These are phyloP conservation scores for Penicillium sp. DNA, from an alignment of 2,329 filamentous ascomycete genomes.

Conservation along the genomic window DNA sequence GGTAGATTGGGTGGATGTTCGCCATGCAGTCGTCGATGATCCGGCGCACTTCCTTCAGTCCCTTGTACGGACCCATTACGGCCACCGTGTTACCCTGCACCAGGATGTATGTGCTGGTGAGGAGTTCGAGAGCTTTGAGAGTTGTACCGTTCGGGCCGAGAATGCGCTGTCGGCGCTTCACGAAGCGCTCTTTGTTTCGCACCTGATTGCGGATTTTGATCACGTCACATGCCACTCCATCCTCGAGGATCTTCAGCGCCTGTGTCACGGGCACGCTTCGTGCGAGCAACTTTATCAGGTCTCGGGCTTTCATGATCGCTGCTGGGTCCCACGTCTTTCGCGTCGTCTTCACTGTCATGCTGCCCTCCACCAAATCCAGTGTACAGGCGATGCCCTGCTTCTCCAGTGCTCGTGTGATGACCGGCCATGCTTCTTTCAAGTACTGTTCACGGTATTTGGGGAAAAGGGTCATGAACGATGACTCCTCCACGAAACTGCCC, in stretches of 20 bases:
- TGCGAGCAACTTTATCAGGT: slow-evolving; percentile 88
- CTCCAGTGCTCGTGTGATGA: slow-evolving; percentile 81
- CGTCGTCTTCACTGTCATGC: slow-evolving; percentile 95
- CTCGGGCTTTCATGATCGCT: slow-evolving; percentile 86
- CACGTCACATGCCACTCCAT: slow-evolving; percentile 86
- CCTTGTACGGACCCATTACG: slow-evolving; percentile 88
- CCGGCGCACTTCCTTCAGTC: slow-evolving; percentile 83
- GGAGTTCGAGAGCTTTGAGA: slow-evolving; percentile 85
- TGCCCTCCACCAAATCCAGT: slow-evolving; percentile 89
- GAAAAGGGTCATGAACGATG: slow-evolving; percentile 77
- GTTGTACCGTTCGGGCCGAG: slow-evolving; percentile 88
- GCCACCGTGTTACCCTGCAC: slow-evolving; percentile 96
- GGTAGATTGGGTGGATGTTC: slow-evolving; percentile 85
- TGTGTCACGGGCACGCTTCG: slow-evolving; percentile 68
- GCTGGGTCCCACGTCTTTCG: slow-evolving; percentile 88
- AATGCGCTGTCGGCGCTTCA: slow-evolving; percentile 89
- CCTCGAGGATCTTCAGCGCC: slow-evolving; percentile 89
- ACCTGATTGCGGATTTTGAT: slow-evolving; percentile 93
- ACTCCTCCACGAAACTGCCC: slow-evolving; percentile 88
- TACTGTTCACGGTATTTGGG: slow-evolving; percentile 97
- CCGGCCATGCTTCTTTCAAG: slow-evolving; percentile 86
- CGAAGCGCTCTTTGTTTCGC: slow-evolving; percentile 89
- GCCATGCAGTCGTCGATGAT: slow-evolving; percentile 94
- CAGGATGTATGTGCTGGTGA: slow-evolving; percentile 87
- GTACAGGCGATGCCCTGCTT: slow-evolving; percentile 86